Evolutionary conservation across 441 rosid genomes (phyloP), one percentile per base, ranked within the genome.

Genomic region (Kokia cookei): DNA sequence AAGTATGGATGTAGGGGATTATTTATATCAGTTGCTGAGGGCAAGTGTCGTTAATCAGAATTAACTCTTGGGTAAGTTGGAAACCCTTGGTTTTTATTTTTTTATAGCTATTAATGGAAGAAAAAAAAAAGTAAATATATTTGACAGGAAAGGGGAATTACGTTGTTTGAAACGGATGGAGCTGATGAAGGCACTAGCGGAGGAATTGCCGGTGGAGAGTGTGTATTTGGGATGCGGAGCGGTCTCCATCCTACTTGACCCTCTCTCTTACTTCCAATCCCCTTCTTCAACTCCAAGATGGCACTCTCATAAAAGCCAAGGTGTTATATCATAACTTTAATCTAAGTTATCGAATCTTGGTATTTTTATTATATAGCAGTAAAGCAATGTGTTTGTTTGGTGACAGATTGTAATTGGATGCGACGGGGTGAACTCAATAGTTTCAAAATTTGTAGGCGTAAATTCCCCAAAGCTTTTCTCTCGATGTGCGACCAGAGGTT

Each of bases 341-440:
- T 5, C 37, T 0, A 32, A 32, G 37, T 32, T 32, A 32, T 54
- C 27, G 26, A 19, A n/a, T 17, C 10, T 54, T 9, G 4, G 22
- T 17, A 7, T n/a, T n/a, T n/a, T 10, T 57, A 57, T 57, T 24
- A 14, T 24, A 24, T 12, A 26, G 35, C 35, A 24, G 2, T 58
- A 35, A 5, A 8, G 42, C 54, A 26, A 43, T 13, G 19, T 67
- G 15, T 9, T 51, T 9, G n/a, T 26, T 62, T 62, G 13, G 17
- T 3, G 67, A 37, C 74, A 86, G 90, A 76, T 82, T 11, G 65
- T 87, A 74, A 85, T 85, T 29, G 92, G 94, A 6, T 88, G 94
- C 19, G 92, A 90, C 7, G 92, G 92, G 22, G 78, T 80, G 47
- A 85, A 87, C 64, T 87, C 92, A 0, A 51, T 77, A 8, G 81